A percentile compares a stretch with the other conserved stretches of the same genome.
Evolutionary conservation across 495 filamentous ascomycete species (phyloP).

Genomic region (Podospora pseudocomata): DNA sequence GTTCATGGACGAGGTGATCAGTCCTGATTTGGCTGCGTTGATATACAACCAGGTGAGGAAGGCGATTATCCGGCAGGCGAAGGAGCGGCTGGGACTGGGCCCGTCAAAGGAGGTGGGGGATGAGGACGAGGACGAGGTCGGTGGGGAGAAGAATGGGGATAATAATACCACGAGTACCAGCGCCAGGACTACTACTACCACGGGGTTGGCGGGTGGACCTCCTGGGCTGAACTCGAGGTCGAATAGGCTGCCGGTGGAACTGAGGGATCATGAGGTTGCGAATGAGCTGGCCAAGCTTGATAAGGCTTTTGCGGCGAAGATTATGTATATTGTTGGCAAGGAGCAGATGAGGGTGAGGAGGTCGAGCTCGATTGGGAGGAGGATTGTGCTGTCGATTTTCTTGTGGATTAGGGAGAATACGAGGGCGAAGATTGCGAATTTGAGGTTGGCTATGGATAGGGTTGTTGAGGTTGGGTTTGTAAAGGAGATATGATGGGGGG

Average conservation of each 20-base stretch:
- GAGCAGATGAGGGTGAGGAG: slow-evolving; percentile 55
- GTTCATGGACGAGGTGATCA: slow-evolving; percentile 60
- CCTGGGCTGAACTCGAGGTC: not conserved
- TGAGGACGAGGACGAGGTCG: slow-evolving; percentile 8
- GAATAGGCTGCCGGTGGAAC: slow-evolving; percentile 44
- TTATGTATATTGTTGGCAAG: slow-evolving; percentile 65
- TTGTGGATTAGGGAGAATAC: slow-evolving; percentile 68
- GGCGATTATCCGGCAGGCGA: slow-evolving; percentile 44
- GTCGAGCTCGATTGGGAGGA: slow-evolving; percentile 35
- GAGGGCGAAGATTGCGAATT: slow-evolving; percentile 56
- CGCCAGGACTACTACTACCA: not conserved
- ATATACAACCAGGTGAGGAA: slow-evolving; percentile 58
- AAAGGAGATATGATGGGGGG: slow-evolving; percentile 52
- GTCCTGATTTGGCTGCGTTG: slow-evolving; percentile 52
- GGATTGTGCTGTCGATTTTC: slow-evolving; percentile 54
- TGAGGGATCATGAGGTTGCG: slow-evolving; percentile 37
- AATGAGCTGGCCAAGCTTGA: slow-evolving; percentile 45
- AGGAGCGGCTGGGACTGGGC: slow-evolving; percentile 15
- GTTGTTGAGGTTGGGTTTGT: slow-evolving; percentile 69
- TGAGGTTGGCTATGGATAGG: slow-evolving; percentile 57
- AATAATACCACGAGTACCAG: not conserved
- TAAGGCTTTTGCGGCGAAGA: slow-evolving; percentile 50
- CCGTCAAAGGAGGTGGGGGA: slow-evolving; percentile 9
- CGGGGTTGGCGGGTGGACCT: not conserved
- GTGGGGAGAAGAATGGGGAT: slow-evolving; percentile 9